Evolutionary conservation across 352 stramenopile genomes (phyloP), one percentile per base, ranked within the genome.

Genomic region (Blastocystis hominis): DNA sequence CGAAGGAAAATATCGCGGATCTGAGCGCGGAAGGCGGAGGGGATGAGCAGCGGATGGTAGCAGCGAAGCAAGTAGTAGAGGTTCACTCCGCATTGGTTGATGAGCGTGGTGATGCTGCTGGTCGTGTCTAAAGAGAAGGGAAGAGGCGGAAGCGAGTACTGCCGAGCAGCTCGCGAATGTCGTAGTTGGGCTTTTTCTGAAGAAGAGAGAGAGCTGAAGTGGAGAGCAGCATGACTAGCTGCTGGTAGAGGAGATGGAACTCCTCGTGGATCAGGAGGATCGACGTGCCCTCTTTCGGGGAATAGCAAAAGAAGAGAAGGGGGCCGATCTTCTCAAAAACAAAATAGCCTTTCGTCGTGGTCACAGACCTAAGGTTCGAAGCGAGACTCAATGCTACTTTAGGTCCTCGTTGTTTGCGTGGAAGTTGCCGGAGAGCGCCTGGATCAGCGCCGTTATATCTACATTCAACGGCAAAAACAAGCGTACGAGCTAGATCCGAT

Each of bases 241-340:
- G 70, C 54, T 80, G 70, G 40, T 80, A 80, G n/a, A 80, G 54
- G 10, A 80, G 53, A n/a, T 80, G 70, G 17, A 80, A 62, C n/a
- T 80, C 40, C 54, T 80, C 53, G 30, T 38, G 70, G n/a, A 80
- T 80, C 5, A 80, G 70, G 6, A 40, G 47, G 10, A 80, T 38
- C 0, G 70, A 62, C 2, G 70, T 80, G 3, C 70, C 70, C 38
- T 80, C 42, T 17, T 80, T 80, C 24, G 70, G 70, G 20, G 70
- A 40, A 9, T 80, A 80, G 54, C 70, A 80, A 47, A 80, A 80
- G 53, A 80, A 80, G 30, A 80, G 70, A 7, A 80, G 70, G 24
- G 47, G 63, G 7, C 20, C 30, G 34, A 80, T 80, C 24, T 36
- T 66, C 54, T 80, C 70, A 30, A 80, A 47, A n/a, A 80, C 70